These are phyloP conservation scores for Citrus mangshanensis DNA, from an alignment of 345 rosid species.

Conservation along the genomic window DNA sequence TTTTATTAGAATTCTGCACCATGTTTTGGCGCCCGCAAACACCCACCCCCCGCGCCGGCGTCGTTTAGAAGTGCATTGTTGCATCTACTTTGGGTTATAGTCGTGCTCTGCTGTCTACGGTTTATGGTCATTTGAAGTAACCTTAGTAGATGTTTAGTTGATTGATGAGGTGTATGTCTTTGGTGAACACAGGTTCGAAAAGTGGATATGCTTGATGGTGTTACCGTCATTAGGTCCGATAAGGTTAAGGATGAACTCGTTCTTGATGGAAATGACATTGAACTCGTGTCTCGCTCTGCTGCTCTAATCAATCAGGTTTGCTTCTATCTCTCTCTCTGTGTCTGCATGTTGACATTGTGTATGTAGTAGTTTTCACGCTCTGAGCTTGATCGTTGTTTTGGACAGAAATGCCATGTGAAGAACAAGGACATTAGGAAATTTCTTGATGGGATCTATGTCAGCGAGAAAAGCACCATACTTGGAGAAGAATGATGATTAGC, in stretches of 20 bases:
- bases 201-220: background rate
- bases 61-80: no score
- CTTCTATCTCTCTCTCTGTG: background rate
- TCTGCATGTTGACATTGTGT: background rate
- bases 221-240: background rate
- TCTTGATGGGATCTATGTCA: background rate
- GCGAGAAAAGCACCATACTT: background rate
- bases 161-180: no score
- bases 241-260: background rate
- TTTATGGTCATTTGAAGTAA: no score
- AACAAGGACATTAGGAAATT: background rate
- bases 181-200: background rate
- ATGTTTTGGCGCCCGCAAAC: no score
- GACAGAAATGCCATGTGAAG: background rate
- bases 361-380: no score
- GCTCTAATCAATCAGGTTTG: background rate
- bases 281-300: background rate
- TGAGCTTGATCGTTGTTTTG: background rate
- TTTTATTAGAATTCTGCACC: no score
- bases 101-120: no score
- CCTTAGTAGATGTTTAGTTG: no score
- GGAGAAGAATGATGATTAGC: background rate
- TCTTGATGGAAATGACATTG: background rate
- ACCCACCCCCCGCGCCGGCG: no score
- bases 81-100: no score